Percentiles rank a stretch among this genome's conserved stretches.
These are phyloP conservation scores for Cenchrus purpureus DNA, from an alignment of 176 grass and related monocot species.

Conservation along the genomic window DNA sequence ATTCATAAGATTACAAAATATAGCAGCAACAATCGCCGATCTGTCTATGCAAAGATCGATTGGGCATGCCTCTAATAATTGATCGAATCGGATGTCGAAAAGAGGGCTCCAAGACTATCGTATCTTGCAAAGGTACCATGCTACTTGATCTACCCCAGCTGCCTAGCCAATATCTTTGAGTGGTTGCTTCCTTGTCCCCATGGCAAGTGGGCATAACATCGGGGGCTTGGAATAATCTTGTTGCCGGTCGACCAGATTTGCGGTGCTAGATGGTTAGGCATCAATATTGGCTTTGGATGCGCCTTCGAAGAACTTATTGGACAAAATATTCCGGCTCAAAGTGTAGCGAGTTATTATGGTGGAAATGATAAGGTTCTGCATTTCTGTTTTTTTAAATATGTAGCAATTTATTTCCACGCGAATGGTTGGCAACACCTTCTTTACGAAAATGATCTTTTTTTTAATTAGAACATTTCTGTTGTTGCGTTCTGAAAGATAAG, in stretches of 20 bases:
- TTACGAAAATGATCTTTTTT: too few relatives aligned
- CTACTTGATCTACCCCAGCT: slow-evolving; percentile 7
- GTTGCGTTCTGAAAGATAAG: too few relatives aligned
- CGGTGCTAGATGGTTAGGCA: not conserved
- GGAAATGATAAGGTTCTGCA: too few relatives aligned
- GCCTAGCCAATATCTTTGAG: not conserved
- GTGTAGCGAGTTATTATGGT: not conserved
- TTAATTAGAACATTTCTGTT: too few relatives aligned
- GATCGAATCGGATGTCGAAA: slow-evolving; percentile 22
- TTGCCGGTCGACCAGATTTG: not conserved
- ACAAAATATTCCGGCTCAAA: not conserved
- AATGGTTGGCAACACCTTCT: too few relatives aligned
- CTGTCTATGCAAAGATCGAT: not conserved
- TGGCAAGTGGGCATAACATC: slow-evolving; percentile 39
- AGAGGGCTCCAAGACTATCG: not conserved
- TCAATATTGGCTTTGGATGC: slow-evolving; percentile 2
- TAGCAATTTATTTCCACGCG: too few relatives aligned
- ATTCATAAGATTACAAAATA: not conserved
- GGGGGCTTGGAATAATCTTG: slow-evolving; percentile 25
- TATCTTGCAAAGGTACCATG: slow-evolving; percentile 16
- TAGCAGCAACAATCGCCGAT: not conserved
- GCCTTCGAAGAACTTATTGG: not conserved
- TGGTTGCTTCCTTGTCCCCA: slow-evolving; percentile 22
- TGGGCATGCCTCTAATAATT: slow-evolving; percentile 10
- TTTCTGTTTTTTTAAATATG: too few relatives aligned